Percentiles rank a stretch among this genome's conserved stretches.
Evolutionary conservation across 805 yeast species (phyloP).

Genomic region (Wickerhamomyces alni): DNA sequence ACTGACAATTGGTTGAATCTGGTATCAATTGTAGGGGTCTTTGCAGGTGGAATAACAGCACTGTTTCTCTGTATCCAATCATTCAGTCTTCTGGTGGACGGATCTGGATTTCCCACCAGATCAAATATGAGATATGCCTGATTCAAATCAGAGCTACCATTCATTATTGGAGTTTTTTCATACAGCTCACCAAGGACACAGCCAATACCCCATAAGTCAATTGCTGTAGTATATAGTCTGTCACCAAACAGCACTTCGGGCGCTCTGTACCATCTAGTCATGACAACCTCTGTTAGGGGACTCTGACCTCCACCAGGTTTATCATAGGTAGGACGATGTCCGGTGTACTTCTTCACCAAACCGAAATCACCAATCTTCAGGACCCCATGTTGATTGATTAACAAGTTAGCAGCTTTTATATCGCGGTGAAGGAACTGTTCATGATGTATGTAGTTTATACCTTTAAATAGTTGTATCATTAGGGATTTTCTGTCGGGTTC

Average conservation of each 20-base stretch:
- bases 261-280: slow-evolving; percentile 96
- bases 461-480: slow-evolving; percentile 70
- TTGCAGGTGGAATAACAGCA: slow-evolving; percentile 35
- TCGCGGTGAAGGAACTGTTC: slow-evolving; percentile 70
- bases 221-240: slow-evolving; percentile 82
- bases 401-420: slow-evolving; percentile 92
- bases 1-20: slow-evolving; percentile 38
- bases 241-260: slow-evolving; percentile 91
- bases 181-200: slow-evolving; percentile 93
- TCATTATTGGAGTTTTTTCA: slow-evolving; percentile 73
- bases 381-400: slow-evolving; percentile 68
- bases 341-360: slow-evolving; percentile 71
- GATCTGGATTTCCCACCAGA: slow-evolving; percentile 74
- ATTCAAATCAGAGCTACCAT: slow-evolving; percentile 80
- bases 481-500: slow-evolving; percentile 77
- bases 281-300: slow-evolving; percentile 65
- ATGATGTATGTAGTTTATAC: slow-evolving; percentile 75
- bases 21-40: slow-evolving; percentile 37
- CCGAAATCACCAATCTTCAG: slow-evolving; percentile 96
- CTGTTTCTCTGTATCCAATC: slow-evolving; percentile 44
- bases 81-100: slow-evolving; percentile 56
- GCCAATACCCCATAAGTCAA: slow-evolving; percentile 97
- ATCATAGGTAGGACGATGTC: slow-evolving; percentile 47
- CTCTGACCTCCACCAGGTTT: slow-evolving; percentile 38
- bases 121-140: slow-evolving; percentile 81